Percentiles rank a stretch among this genome's conserved stretches.
Evolutionary conservation across 768 basidiomycete genomes (phyloP).

Genomic region (Termitomyces sp.): DNA sequence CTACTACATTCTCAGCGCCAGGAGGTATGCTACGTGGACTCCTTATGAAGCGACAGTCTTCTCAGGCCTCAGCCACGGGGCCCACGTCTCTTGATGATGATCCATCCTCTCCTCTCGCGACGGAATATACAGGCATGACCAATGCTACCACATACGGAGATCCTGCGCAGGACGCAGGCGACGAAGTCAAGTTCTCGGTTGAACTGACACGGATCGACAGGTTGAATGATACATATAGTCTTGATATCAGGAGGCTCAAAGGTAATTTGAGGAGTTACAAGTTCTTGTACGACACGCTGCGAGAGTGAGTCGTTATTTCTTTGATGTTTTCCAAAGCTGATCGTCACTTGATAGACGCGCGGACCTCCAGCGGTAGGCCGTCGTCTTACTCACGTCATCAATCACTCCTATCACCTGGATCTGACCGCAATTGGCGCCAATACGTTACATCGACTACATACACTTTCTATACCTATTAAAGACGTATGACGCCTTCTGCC

Average conservation of each 20-base stretch:
- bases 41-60: constrained; percentile 86
- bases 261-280: constrained; percentile 92
- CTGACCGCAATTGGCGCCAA: not conserved
- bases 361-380: constrained; percentile 33
- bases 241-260: constrained; percentile 90
- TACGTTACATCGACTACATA: not conserved
- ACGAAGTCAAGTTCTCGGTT: constrained; percentile 95
- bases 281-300: constrained; percentile 82
- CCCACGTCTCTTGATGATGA: constrained; percentile 41
- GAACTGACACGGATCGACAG: constrained; percentile 90
- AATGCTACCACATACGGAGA: constrained; percentile 75
- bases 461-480: constrained; percentile 4
- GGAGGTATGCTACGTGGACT: constrained; percentile 84
- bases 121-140: constrained; percentile 34
- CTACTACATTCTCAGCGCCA: constrained; percentile 58
- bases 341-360: constrained; percentile 32
- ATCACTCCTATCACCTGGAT: not conserved
- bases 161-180: constrained; percentile 74
- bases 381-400: not conserved
- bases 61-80: constrained; percentile 53
- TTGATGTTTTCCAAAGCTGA: not conserved
- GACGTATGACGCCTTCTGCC: not conserved
- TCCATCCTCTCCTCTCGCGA: constrained; percentile 26
- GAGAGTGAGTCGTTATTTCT: constrained; percentile 55
- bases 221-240: constrained; percentile 83